phyloP scores from a whole-genome alignment of 345 rosid genomes.

The Dovyalis caffra region DNA sequence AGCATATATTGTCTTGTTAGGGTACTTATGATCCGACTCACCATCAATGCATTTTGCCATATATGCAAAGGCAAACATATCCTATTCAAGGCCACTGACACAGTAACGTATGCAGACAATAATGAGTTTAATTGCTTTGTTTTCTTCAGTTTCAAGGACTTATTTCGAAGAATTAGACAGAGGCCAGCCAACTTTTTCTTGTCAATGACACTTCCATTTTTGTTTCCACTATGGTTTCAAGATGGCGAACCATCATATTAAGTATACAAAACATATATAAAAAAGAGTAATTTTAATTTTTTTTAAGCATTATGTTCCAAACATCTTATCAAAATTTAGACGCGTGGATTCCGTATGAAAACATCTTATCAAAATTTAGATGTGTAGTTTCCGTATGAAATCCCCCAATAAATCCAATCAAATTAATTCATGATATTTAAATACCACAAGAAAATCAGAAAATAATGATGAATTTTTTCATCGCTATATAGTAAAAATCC shows the following conservation, averaged over 20 bases:
- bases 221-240: not conserved
- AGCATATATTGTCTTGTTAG: slow-evolving; percentile 3
- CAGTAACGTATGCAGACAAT: slow-evolving; percentile 10
- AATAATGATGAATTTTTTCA: too few relatives aligned
- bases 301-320: not conserved
- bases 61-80: slow-evolving; percentile 12
- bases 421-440: too few relatives aligned
- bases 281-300: not conserved
- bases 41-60: slow-evolving; percentile 19
- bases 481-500: too few relatives aligned
- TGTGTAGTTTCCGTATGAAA: not conserved
- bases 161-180: not conserved
- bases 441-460: too few relatives aligned
- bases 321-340: not conserved
- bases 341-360: not conserved
- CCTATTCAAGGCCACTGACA: not conserved
- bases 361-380: not conserved
- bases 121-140: not conserved
- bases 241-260: not conserved
- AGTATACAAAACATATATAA: not conserved
- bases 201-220: not conserved
- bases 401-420: not conserved
- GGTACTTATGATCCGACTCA: slow-evolving; percentile 14
- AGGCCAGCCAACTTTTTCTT: not conserved
- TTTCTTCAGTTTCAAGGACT: not conserved